Percentiles rank a stretch among this genome's conserved stretches.
Conservation (phyloP, 2,329 filamentous ascomycete genomes). For the Dothiorella sarmentorum region DNA sequence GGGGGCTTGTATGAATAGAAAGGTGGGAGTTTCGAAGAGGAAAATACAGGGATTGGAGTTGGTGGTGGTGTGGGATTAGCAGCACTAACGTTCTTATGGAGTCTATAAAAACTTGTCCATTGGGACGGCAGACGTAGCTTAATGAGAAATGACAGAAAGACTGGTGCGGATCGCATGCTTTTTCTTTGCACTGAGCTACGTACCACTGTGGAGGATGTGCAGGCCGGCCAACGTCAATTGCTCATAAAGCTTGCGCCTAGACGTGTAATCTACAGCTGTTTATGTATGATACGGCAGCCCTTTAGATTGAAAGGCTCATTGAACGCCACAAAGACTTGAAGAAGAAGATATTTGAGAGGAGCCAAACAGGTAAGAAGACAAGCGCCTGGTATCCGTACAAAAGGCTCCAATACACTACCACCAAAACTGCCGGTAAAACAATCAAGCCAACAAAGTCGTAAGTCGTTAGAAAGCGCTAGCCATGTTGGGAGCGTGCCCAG, state of each 20-base stretch:
- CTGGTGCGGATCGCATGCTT: background rate
- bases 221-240: background rate
- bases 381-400: background rate
- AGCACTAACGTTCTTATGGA: background rate
- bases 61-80: background rate
- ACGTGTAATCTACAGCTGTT: background rate
- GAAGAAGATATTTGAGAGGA: background rate
- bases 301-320: background rate
- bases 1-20: background rate
- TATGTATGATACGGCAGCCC: constrained; percentile 1
- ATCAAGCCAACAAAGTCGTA: too few relatives aligned
- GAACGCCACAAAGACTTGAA: background rate
- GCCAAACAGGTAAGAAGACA: background rate
- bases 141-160: background rate
- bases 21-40: background rate
- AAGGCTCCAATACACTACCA: too few relatives aligned
- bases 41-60: too few relatives aligned
- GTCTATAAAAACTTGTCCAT: background rate
- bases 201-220: too few relatives aligned
- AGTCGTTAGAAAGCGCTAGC: too few relatives aligned
- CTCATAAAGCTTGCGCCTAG: background rate
- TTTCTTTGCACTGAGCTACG: background rate
- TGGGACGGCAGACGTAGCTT: background rate
- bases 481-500: too few relatives aligned
- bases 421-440: too few relatives aligned